Evolutionary conservation across 23 red algal species (phyloP).

Genomic region (Cyanidioschyzon merolae): DNA sequence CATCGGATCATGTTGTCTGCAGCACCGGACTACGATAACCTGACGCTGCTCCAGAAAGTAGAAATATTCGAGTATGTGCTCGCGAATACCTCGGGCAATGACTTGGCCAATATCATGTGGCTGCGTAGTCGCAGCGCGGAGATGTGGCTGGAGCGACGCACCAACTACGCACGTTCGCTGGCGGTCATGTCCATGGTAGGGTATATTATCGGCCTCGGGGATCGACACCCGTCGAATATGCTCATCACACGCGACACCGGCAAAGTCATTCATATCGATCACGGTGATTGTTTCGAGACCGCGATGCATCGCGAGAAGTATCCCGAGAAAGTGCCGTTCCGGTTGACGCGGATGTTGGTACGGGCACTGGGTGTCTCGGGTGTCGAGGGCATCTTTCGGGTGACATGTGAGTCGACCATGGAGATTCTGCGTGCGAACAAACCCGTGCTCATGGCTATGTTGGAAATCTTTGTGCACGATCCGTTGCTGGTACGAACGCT

Average conservation of each 20-base stretch:
- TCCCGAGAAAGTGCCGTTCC: conserved; percentile 88
- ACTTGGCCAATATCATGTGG: conserved; percentile 83
- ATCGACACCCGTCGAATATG: conserved; percentile 91
- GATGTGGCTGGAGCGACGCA: conserved; percentile 93
- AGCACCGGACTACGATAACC: conserved; percentile 82
- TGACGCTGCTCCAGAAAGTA: conserved; percentile 86
- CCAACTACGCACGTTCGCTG: conserved; percentile 73
- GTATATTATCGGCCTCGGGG: conserved; percentile 86
- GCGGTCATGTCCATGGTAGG: conserved; percentile 94
- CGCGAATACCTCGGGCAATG: conserved; percentile 65
- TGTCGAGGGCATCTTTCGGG: conserved; percentile 76
- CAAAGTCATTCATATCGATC: conserved; percentile 92
- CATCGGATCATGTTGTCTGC: conserved; percentile 75
- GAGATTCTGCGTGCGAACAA: conserved; percentile 56
- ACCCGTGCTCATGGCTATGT: conserved; percentile 78
- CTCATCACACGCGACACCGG: conserved; percentile 83
- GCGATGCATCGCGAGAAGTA: conserved; percentile 91
- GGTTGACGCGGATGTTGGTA: conserved; percentile 92
- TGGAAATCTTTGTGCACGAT: conserved; percentile 99
- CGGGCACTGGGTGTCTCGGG: conserved; percentile 82
- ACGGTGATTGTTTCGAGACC: conserved; percentile 97
- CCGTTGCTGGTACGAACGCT: conserved; percentile 42
- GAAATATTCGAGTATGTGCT: conserved; percentile 91
- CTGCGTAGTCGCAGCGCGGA: conserved; percentile 85
- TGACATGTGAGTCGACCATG: conserved; percentile 68